These are phyloP conservation scores for Erigeron philadelphicus DNA, from an alignment of 140 eudicot species.

Conservation along the genomic window DNA sequence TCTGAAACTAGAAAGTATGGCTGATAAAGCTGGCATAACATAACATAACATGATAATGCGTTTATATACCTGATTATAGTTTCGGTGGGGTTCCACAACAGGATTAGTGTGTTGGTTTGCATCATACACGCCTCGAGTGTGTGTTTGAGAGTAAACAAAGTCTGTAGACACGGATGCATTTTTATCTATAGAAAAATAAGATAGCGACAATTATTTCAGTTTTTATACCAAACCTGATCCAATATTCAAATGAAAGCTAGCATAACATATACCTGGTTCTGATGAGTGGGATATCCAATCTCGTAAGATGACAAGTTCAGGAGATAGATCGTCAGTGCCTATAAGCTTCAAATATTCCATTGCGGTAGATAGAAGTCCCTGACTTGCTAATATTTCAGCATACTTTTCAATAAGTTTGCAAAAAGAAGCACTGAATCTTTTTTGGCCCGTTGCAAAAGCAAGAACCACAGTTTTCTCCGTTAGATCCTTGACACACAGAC, in stretches of 20 bases:
- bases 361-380: conserved; percentile 81
- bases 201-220: background rate
- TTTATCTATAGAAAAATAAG: conserved; percentile 38
- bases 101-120: conserved; percentile 45
- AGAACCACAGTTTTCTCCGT: conserved; percentile 96
- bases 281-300: conserved; percentile 69
- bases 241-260: background rate
- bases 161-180: conserved; percentile 34
- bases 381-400: conserved; percentile 95
- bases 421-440: conserved; percentile 75
- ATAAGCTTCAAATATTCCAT: conserved; percentile 81
- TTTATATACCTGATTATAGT: conserved; percentile 50
- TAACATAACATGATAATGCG: background rate
- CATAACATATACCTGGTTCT: conserved; percentile 49
- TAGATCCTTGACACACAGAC: conserved; percentile 48
- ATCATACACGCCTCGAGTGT: conserved; percentile 41
- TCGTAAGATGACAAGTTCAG: conserved; percentile 72
- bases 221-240: background rate
- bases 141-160: conserved; percentile 39
- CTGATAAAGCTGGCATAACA: background rate
- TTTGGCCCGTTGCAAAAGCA: conserved; percentile 90
- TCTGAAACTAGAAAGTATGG: background rate
- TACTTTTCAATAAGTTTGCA: conserved; percentile 90
- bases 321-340: conserved; percentile 76
- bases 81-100: conserved; percentile 45